Base-by-base conservation (phyloP, 192 early-diverging fungal species). In the Borealophlyctis nickersoniae region DNA sequence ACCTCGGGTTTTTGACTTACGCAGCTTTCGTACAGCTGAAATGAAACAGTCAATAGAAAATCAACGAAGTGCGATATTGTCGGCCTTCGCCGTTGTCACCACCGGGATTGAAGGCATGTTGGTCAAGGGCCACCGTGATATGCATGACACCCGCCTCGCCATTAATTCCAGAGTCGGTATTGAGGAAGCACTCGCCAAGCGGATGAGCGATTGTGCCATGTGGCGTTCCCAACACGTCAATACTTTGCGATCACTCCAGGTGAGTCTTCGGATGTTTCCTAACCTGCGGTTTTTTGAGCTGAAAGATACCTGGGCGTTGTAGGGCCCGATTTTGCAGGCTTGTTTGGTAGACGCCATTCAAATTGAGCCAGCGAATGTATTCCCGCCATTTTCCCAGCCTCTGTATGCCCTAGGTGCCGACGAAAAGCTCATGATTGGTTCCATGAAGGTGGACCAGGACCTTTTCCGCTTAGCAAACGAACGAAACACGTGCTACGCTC, bases 401-500 rank as follows among this genome's bases (percentile, higher is more conserved):
- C 28, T 53, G 16, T 59, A 54, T 45, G 28, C 26, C 30, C 19
- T 66, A 35, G 59, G 56, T 1, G 60, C 51, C 26, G 19, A 23
- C 36, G 60, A 70, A 23, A 14, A 11, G n/a, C 32, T 51, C 22
- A 71, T 60, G 51, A 35, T 53, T 29, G 58, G 35, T 19, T 72
- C 57, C 50, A 60, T 73, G 22, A 62, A 73, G 29, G 36, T 73
- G 26, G 67, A 71, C 48, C 50, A 65, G 27, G 57, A 71, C 52
- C 52, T 73, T 3, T 66, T 61, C 45, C 58, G 58, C 2, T 23
- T 65, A 23, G 57, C 24, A 16, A 7, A 36, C 19, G 52, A 60
- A 28, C 70, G 50, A 22, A 26, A 13, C 0, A 30, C 36, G 22
- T 65, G 24, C 50, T 57, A 51, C 27, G 11, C 33, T 23, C 0